These are phyloP conservation scores for Penicillium polonicum DNA, from an alignment of 2,329 filamentous ascomycete genomes.

Conservation along the genomic window DNA sequence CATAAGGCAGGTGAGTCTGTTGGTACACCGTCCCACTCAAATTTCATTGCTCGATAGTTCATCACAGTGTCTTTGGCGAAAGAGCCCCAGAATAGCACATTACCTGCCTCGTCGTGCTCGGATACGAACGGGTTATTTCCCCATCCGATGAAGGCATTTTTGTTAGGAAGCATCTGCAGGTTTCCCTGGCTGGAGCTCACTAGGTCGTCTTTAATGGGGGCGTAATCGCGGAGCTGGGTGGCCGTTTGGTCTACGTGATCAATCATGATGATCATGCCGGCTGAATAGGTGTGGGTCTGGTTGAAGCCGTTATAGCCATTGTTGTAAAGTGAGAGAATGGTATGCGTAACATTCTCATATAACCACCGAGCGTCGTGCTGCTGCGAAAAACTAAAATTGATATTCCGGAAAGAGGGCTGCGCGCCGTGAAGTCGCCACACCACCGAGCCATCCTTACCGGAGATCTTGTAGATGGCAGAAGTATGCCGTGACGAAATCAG, in stretches of 20 bases:
- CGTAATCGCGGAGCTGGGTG: constrained; percentile 34
- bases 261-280: constrained; percentile 41
- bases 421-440: constrained; percentile 42
- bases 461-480: constrained; percentile 43
- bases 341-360: constrained; percentile 40
- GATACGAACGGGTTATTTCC: constrained; percentile 44
- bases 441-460: constrained; percentile 39
- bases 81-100: constrained; percentile 39
- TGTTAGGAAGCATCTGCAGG: constrained; percentile 38
- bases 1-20: constrained; percentile 44
- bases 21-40: constrained; percentile 43
- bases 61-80: constrained; percentile 37
- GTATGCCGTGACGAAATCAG: constrained; percentile 44
- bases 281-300: constrained; percentile 38
- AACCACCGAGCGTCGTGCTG: constrained; percentile 45
- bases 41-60: constrained; percentile 46
- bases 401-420: constrained; percentile 37
- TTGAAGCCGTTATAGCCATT: constrained; percentile 46
- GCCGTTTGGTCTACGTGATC: constrained; percentile 40
- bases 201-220: constrained; percentile 24
- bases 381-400: constrained; percentile 45
- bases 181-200: constrained; percentile 43
- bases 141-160: constrained; percentile 44
- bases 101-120: constrained; percentile 40
- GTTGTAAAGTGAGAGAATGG: constrained; percentile 42